These are phyloP conservation scores for Moniliophthora roreri DNA, from an alignment of 1,284 basidiomycete genomes.

Conservation along the genomic window DNA sequence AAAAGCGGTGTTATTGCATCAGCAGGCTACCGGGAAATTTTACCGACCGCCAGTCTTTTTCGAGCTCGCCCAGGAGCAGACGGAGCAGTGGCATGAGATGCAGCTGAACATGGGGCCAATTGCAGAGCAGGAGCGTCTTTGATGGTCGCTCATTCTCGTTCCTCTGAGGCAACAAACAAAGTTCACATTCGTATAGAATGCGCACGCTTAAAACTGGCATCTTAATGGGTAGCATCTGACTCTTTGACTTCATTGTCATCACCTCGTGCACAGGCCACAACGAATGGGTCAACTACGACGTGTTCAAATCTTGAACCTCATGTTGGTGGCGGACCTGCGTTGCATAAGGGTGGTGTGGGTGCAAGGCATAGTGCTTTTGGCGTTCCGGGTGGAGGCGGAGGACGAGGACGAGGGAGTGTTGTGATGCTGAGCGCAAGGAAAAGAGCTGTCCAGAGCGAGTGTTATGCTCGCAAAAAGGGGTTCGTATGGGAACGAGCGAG, in stretches of 20 bases:
- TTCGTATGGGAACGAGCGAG: neutral
- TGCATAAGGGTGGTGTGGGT: conserved; percentile 20
- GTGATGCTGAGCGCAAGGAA: conserved; percentile 62
- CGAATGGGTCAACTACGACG: conserved; percentile 16
- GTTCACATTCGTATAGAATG: too few relatives aligned
- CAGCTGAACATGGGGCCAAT: too few relatives aligned
- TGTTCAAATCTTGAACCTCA: conserved; percentile 11
- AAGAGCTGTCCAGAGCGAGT: conserved; percentile 68
- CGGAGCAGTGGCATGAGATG: too few relatives aligned
- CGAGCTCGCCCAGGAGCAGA: too few relatives aligned
- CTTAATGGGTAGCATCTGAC: conserved; percentile 54
- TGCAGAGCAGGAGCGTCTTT: too few relatives aligned
- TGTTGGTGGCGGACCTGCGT: conserved; percentile 10
- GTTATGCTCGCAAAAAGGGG: conserved; percentile 44
- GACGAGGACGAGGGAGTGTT: conserved; percentile 28
- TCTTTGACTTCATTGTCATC: neutral
- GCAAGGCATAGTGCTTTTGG: conserved; percentile 50
- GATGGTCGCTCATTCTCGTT: too few relatives aligned
- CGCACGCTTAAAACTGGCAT: conserved; percentile 64
- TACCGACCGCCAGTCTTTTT: too few relatives aligned
- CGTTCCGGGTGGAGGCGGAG: conserved; percentile 43
- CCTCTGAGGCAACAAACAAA: too few relatives aligned
- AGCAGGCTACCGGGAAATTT: too few relatives aligned
- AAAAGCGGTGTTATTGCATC: too few relatives aligned
- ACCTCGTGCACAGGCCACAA: neutral